These are phyloP conservation scores for Ilyonectria mors-panacis DNA, from an alignment of 2,329 filamentous ascomycete species.

Conservation along the genomic window DNA sequence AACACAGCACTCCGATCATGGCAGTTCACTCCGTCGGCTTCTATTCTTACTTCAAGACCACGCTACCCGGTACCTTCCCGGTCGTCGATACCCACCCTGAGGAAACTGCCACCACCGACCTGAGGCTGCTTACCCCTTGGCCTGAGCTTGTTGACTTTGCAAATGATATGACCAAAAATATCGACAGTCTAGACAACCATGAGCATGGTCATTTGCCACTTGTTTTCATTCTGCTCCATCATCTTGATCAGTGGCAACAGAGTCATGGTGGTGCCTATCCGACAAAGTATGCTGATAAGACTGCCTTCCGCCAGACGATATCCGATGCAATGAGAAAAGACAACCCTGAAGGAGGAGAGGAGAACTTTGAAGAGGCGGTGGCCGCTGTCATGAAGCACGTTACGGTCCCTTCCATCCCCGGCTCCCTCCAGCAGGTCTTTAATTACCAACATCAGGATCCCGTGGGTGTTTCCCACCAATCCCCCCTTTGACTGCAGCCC, in stretches of 20 bases:
- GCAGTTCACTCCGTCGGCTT: conserved; percentile 93
- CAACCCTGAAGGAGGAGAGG: conserved; percentile 89
- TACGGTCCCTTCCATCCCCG: conserved; percentile 76
- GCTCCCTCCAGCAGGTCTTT: conserved; percentile 83
- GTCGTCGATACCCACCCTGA: conserved; percentile 98
- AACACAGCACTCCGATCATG: conserved; percentile 80
- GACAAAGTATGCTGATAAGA: conserved; percentile 86
- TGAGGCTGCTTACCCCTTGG: conserved; percentile 90
- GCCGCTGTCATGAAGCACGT: conserved; percentile 92
- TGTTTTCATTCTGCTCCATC: conserved; percentile 85
- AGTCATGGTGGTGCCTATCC: conserved; percentile 79
- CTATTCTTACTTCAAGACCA: conserved; percentile 89
- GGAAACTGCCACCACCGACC: conserved; percentile 84
- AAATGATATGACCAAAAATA: conserved; percentile 74
- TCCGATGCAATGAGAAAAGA: conserved; percentile 76
- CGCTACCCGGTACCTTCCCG: conserved; percentile 84
- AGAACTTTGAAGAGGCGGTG: conserved; percentile 96
- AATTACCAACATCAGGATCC: conserved; percentile 68
- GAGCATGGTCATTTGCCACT: conserved; percentile 95
- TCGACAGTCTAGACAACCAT: conserved; percentile 80
- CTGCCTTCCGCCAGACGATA: conserved; percentile 82
- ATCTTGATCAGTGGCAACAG: conserved; percentile 84
- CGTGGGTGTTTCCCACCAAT: conserved; percentile 59
- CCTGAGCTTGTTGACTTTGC: conserved; percentile 81
- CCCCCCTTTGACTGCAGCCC: neutral